Percentiles rank a stretch among this genome's conserved stretches.
These are phyloP conservation scores for Paramyrothecium sp. DNA, from an alignment of 2,329 filamentous ascomycete genomes.

Conservation along the genomic window DNA sequence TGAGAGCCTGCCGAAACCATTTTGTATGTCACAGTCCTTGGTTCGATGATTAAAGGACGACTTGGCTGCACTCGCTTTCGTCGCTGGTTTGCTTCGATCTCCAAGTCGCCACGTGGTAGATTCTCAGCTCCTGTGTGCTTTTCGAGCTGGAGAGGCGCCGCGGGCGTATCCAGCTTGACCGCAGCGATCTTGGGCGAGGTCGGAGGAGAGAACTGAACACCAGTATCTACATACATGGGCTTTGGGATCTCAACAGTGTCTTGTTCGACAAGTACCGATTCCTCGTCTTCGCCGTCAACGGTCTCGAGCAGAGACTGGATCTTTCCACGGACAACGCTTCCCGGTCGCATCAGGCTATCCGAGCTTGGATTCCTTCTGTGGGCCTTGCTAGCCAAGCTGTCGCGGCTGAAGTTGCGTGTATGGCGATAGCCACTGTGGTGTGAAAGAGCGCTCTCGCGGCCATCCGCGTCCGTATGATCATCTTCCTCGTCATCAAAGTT, in stretches of 20 bases:
- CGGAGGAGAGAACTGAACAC: slow-evolving; percentile 81
- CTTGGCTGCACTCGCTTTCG: slow-evolving; percentile 64
- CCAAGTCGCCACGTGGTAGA: slow-evolving; percentile 44
- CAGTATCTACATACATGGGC: slow-evolving; percentile 67
- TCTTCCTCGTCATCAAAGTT: slow-evolving; percentile 80
- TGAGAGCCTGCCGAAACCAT: slow-evolving; percentile 69
- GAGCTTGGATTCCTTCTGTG: slow-evolving; percentile 58
- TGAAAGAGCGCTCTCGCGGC: slow-evolving; percentile 61
- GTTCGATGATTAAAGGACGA: slow-evolving; percentile 49
- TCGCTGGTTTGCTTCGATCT: slow-evolving; percentile 73
- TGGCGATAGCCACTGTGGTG: slow-evolving; percentile 42
- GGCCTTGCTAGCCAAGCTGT: slow-evolving; percentile 47
- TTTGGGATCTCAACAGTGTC: slow-evolving; percentile 17
- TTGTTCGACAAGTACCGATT: slow-evolving; percentile 26
- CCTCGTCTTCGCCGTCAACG: slow-evolving; percentile 54
- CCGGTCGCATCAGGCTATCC: slow-evolving; percentile 55
- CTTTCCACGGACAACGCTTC: slow-evolving; percentile 53
- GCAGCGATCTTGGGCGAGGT: slow-evolving; percentile 60
- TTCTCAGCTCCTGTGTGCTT: slow-evolving; percentile 47
- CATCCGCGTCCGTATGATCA: slow-evolving; percentile 69
- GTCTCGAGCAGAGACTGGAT: slow-evolving; percentile 53
- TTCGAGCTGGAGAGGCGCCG: slow-evolving; percentile 36
- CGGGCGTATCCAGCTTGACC: not conserved
- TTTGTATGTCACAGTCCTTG: slow-evolving; percentile 29
- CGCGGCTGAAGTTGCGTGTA: slow-evolving; percentile 54